These are phyloP conservation scores for Sicyos baderoa DNA, from an alignment of 306 rosid genomes.

Conservation along the genomic window DNA sequence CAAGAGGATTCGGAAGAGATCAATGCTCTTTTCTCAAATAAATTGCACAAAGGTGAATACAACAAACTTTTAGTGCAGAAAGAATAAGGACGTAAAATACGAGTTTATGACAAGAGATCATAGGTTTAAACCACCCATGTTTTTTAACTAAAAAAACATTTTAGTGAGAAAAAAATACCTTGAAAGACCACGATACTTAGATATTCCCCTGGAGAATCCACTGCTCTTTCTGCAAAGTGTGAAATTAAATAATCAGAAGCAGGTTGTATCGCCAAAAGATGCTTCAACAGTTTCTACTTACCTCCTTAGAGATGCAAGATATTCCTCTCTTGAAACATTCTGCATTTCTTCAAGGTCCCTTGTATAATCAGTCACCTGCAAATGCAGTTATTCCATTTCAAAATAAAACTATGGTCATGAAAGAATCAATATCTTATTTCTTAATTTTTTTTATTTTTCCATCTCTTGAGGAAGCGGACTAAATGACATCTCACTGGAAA, in stretches of 20 bases:
- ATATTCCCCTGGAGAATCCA: constrained; percentile 90
- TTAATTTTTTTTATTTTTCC: neutral
- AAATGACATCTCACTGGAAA: constrained; percentile 63
- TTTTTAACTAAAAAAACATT: too few species aligned
- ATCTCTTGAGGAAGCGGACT: neutral
- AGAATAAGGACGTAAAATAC: too few species aligned
- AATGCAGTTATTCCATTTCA: constrained; percentile 13
- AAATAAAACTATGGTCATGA: neutral
- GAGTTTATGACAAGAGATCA: too few species aligned
- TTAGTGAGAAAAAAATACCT: constrained; percentile 39
- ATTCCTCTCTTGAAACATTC: constrained; percentile 85
- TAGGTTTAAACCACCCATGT: too few species aligned
- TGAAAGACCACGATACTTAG: constrained; percentile 88
- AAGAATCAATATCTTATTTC: neutral
- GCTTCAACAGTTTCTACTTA: constrained; percentile 25
- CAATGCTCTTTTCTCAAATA: neutral
- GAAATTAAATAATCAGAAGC: constrained; percentile 27
- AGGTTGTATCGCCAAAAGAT: constrained; percentile 12
- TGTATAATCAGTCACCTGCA: constrained; percentile 89
- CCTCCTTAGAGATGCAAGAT: constrained; percentile 93
- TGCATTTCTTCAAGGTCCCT: constrained; percentile 99
- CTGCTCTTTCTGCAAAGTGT: constrained; percentile 86
- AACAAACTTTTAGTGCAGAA: neutral
- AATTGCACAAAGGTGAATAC: neutral
- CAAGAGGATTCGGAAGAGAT: neutral